Evolutionary conservation across 148 eudicot species (phyloP).

Genomic region (Polygonum maritimum): DNA sequence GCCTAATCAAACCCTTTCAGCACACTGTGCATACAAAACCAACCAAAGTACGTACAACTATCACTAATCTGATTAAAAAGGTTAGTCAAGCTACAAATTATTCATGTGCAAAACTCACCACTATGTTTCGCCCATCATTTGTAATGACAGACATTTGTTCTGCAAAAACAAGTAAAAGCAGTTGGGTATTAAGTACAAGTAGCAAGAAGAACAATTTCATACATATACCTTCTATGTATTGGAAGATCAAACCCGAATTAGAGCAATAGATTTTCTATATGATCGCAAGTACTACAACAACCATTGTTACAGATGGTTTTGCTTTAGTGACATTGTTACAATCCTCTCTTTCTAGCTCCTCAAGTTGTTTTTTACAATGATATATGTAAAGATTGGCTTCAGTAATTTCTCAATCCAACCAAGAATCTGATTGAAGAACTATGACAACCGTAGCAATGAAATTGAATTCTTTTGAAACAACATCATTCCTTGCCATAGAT

Average conservation of each 20-base stretch:
- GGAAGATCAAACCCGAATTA: no score
- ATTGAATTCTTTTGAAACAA: not conserved
- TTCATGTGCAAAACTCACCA: conserved; percentile 43
- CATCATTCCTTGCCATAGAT: conserved; percentile 89
- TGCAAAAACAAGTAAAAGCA: conserved; percentile 20
- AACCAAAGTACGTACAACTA: not conserved
- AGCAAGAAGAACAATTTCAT: no score
- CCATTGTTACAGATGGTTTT: no score
- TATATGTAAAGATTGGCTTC: not conserved
- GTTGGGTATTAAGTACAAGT: no score
- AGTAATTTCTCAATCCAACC: not conserved
- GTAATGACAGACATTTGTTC: conserved; percentile 82
- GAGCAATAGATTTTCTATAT: no score
- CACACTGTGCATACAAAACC: conserved; percentile 41
- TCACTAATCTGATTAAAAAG: conserved; percentile 7
- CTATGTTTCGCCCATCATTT: conserved; percentile 91
- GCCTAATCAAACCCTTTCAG: conserved; percentile 93
- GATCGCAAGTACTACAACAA: no score
- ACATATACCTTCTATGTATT: not conserved
- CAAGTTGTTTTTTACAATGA: not conserved
- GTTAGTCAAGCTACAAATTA: conserved; percentile 8
- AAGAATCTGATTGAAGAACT: no score
- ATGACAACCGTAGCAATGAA: not conserved
- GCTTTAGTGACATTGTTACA: no score
- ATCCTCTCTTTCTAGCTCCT: no score